A percentile compares a stretch with the other conserved stretches of the same genome.
phyloP scores from a whole-genome alignment of 306 rosid genomes.

The Ormosia semicastrata region DNA sequence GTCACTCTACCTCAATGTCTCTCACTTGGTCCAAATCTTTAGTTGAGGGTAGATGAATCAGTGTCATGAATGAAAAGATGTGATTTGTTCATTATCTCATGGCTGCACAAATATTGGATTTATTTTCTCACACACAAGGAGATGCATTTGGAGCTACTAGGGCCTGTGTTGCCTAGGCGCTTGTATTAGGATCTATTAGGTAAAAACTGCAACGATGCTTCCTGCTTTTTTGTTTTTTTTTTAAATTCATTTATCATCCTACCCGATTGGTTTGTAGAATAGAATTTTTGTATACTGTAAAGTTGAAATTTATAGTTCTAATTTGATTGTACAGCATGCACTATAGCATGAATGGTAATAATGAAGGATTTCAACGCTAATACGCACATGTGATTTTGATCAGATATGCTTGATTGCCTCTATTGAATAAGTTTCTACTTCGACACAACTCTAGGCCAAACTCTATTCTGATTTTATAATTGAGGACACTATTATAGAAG shows the following conservation, averaged over 20 bases:
- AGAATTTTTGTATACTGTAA: background rate
- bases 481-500: background rate
- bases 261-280: background rate
- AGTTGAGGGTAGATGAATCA: constrained; percentile 52
- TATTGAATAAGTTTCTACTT: background rate
- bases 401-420: background rate
- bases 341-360: background rate
- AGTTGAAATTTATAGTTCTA: background rate
- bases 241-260: background rate
- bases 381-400: constrained; percentile 9
- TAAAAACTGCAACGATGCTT: background rate
- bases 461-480: background rate
- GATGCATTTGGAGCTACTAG: background rate
- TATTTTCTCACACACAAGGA: background rate
- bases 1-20: constrained; percentile 50
- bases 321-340: constrained; percentile 15
- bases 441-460: background rate
- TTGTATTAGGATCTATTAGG: background rate
- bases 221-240: background rate
- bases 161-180: background rate
- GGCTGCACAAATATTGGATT: background rate
- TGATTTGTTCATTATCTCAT: background rate
- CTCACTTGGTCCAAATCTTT: constrained; percentile 47
- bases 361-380: background rate
- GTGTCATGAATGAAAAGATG: background rate